Base-by-base conservation (phyloP, 169 alveolate species). In the Babesia bigemina region DNA sequence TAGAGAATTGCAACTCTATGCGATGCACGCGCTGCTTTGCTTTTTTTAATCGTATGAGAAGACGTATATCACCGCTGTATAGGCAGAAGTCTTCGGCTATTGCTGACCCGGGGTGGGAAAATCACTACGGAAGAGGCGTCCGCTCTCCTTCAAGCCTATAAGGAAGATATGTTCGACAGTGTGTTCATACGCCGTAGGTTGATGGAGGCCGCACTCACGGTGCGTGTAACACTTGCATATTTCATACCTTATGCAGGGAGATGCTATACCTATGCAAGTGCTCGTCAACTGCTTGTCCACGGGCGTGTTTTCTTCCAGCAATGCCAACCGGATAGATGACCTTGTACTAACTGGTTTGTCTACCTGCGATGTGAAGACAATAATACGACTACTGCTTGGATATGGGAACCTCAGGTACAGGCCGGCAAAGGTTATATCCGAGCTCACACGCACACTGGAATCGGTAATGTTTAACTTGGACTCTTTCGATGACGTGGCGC, bases 221-320 rank as follows among this genome's bases (percentile, higher is more conserved):
- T 67, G 29, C 22, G 56, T 67, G 22, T 8, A 29, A 29, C 33
- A 10, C 19, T 4, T 11, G 56, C 42, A 19, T 29, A 36, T 36
- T 6, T 14, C 26, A 10, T 8, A 28, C 0, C 13, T 17, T 17
- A 52, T 22, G n/a, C 56, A 50, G 76, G 65, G 28, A 22, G 44
- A 53, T 14, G 55, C 4, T 50, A 65, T 67, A 11, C 33, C 76
- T 22, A 29, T 67, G 44, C 55, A 52, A 9, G 76, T 53, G 8
- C 55, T 67, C 9, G 76, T 50, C 1, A 48, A 39, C 26, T 67
- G 76, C 53, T 19, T 53, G 53, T 2, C 19, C 28, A 22, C 67
- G 33, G 76, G 76, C 14, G 56, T 67, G 7, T 67, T 67, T 48
- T 65, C 76, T n/a, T 14, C 76, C 36, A 49, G 26, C 29, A 36